Percentiles rank a stretch among this genome's conserved stretches.
Conservation (phyloP, 1,139 yeast species). For the Magnusiomyces ingens region DNA sequence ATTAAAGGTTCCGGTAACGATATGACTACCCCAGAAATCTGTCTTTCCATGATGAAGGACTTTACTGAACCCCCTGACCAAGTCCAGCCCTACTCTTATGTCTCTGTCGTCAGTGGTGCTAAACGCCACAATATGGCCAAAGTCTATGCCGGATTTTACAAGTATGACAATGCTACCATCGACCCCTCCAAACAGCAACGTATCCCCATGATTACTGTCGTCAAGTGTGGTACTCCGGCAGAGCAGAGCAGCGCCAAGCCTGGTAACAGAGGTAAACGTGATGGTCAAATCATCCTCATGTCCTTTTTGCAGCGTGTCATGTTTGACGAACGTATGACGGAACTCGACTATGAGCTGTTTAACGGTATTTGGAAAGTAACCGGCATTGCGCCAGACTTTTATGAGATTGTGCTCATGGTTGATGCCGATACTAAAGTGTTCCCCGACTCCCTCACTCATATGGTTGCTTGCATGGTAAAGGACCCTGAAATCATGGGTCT, state of each 20-base stretch:
- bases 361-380: conserved; percentile 78
- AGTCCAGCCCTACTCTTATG: conserved; percentile 76
- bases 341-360: conserved; percentile 77
- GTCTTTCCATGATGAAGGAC: conserved; percentile 81
- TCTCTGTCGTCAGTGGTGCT: conserved; percentile 88
- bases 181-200: conserved; percentile 80
- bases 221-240: conserved; percentile 88
- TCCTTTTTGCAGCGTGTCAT: conserved; percentile 83
- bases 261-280: conserved; percentile 98
- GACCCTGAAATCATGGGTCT: conserved; percentile 91
- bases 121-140: conserved; percentile 98
- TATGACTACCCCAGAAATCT: conserved; percentile 80
- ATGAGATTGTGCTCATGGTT: conserved; percentile 85
- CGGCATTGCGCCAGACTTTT: conserved; percentile 80
- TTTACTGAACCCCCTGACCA: conserved; percentile 64
- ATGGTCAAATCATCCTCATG: conserved; percentile 91
- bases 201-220: conserved; percentile 75
- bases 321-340: conserved; percentile 96
- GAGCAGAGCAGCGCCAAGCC: conserved; percentile 80
- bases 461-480: conserved; percentile 87
- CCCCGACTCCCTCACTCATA: conserved; percentile 87
- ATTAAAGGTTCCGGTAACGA: conserved; percentile 93
- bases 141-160: conserved; percentile 78
- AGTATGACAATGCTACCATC: conserved; percentile 66
- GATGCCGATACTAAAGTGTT: conserved; percentile 94